These are phyloP conservation scores for Podaxis sp. DNA, from an alignment of 768 basidiomycete species.

Conservation along the genomic window DNA sequence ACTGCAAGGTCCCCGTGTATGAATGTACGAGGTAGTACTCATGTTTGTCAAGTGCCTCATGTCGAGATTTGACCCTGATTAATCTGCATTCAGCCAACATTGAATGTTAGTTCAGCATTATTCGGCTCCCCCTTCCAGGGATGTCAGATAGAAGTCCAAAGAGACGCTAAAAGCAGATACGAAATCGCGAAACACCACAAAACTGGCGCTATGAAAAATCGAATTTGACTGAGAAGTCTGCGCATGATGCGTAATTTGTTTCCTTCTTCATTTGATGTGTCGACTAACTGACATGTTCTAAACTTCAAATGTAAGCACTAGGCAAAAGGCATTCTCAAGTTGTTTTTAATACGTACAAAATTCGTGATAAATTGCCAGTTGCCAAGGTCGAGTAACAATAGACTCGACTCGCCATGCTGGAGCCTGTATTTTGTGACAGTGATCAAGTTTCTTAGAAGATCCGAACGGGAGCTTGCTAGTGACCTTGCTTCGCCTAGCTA, in stretches of 20 bases:
- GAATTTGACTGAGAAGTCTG: neutral
- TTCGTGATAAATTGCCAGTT: constrained; percentile 4
- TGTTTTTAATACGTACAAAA: neutral
- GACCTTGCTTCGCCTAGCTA: neutral
- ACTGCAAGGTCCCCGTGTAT: constrained; percentile 1
- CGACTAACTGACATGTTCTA: neutral
- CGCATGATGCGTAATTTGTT: neutral
- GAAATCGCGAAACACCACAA: neutral
- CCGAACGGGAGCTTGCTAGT: neutral
- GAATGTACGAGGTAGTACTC: neutral
- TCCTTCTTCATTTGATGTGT: neutral
- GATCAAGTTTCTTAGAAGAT: constrained; percentile 4
- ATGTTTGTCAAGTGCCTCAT: neutral
- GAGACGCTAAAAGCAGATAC: neutral
- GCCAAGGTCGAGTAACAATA: neutral
- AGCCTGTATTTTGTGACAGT: neutral
- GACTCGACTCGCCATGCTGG: neutral
- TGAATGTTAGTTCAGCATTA: neutral
- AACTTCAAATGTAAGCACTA: neutral
- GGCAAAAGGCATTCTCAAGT: neutral
- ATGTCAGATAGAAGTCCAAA: neutral
- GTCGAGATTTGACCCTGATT: neutral
- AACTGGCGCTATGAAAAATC: neutral
- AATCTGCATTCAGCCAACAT: neutral
- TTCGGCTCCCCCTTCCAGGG: neutral